Conservation (phyloP, 495 filamentous ascomycete genomes). For the Podospora conica region DNA sequence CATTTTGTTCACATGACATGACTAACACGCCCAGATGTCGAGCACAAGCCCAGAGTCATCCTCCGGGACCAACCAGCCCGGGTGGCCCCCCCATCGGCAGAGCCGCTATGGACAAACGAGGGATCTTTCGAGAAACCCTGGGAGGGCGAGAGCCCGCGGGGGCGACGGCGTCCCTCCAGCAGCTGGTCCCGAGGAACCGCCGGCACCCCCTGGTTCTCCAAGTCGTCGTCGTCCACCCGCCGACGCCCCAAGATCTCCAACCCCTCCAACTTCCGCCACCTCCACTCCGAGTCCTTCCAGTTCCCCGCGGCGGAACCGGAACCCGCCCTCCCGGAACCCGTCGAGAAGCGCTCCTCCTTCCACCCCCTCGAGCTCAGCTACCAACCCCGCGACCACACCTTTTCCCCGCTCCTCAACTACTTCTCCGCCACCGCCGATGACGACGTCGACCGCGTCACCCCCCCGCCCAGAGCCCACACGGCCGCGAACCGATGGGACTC, state of each 20-base stretch:
- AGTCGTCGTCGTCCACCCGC: constrained; percentile 32
- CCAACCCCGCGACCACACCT: constrained; percentile 55
- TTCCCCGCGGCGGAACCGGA: constrained; percentile 22
- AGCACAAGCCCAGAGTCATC: constrained; percentile 27
- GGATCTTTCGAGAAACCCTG: constrained; percentile 23
- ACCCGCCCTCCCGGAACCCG: neutral
- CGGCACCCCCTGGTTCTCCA: constrained; percentile 30
- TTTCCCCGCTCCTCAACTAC: constrained; percentile 57
- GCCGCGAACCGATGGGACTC: constrained; percentile 28
- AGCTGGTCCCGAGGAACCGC: constrained; percentile 29
- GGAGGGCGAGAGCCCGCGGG: constrained; percentile 30
- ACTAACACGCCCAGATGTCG: constrained; percentile 12
- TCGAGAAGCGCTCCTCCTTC: constrained; percentile 38
- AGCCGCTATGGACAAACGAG: constrained; percentile 25
- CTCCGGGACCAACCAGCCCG: constrained; percentile 36
- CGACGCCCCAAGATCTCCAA: constrained; percentile 41
- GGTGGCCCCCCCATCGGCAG: constrained; percentile 29
- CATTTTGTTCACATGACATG: neutral
- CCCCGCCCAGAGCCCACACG: constrained; percentile 37
- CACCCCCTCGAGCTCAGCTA: constrained; percentile 72
- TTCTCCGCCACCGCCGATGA: constrained; percentile 32
- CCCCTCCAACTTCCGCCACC: constrained; percentile 45
- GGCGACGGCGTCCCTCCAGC: constrained; percentile 22
- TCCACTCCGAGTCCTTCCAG: constrained; percentile 44
- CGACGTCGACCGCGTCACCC: constrained; percentile 33